Conservation (phyloP, 1,284 basidiomycete genomes). For the Papiliotrema terrestris region DNA sequence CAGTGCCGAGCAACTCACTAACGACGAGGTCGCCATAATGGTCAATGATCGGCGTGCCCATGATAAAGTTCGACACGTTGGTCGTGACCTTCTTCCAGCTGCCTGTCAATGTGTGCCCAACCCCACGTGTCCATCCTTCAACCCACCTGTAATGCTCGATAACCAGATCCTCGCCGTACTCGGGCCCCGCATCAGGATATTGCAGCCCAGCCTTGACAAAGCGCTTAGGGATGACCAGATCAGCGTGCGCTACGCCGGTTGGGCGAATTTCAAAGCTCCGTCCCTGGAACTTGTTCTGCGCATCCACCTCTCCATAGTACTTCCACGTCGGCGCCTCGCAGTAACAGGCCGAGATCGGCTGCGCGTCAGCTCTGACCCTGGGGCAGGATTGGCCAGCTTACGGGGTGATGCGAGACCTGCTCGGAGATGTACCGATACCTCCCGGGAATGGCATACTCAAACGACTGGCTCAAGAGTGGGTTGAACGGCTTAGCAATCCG, state of each 20-base stretch:
- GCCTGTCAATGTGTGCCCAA: too few species aligned
- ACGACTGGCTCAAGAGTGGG: slow-evolving; percentile 70
- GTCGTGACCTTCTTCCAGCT: slow-evolving; percentile 76
- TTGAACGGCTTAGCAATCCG: slow-evolving; percentile 96
- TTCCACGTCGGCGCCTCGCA: slow-evolving; percentile 85
- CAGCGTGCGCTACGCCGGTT: slow-evolving; percentile 87
- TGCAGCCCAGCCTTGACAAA: slow-evolving; percentile 46
- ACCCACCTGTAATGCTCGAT: slow-evolving; percentile 46
- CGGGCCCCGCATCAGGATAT: slow-evolving; percentile 44
- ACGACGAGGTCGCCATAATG: slow-evolving; percentile 95
- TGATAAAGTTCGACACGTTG: slow-evolving; percentile 87
- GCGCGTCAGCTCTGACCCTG: background rate
- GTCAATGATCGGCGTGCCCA: slow-evolving; percentile 90
- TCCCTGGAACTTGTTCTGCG: slow-evolving; percentile 89
- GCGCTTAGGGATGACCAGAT: slow-evolving; percentile 72
- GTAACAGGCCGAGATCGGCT: slow-evolving; percentile 93
- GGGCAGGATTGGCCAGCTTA: slow-evolving; percentile 6
- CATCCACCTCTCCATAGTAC: slow-evolving; percentile 80
- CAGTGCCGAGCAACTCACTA: slow-evolving; percentile 45
- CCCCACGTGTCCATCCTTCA: too few species aligned
- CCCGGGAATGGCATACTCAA: slow-evolving; percentile 88
- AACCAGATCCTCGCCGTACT: slow-evolving; percentile 38
- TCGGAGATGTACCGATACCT: slow-evolving; percentile 90
- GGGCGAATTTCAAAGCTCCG: slow-evolving; percentile 95
- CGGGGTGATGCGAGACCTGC: slow-evolving; percentile 91